These are phyloP conservation scores for Didymella pomorum DNA, from an alignment of 2,329 filamentous ascomycete genomes.

Conservation along the genomic window DNA sequence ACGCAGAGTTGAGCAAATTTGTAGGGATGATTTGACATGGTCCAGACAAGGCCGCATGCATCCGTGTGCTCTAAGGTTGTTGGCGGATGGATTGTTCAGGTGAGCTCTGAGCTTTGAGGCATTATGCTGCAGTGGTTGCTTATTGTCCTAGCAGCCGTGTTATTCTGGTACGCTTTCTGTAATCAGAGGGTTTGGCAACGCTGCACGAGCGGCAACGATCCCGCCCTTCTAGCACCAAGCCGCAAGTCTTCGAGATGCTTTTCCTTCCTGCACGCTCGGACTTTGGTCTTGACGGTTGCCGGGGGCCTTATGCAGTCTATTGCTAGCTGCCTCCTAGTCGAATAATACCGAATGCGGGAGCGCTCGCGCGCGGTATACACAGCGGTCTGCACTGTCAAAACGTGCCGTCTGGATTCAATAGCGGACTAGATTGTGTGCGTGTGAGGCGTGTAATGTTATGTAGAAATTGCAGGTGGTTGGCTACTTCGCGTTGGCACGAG, in stretches of 20 bases:
- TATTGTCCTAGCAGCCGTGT: not conserved
- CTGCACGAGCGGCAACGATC: not conserved
- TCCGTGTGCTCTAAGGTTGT: not conserved
- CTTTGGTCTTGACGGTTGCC: slow-evolving; percentile 3
- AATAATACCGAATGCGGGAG: slow-evolving; percentile 13
- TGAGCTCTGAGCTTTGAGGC: not conserved
- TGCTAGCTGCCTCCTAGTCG: not conserved
- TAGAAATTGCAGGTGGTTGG: slow-evolving; percentile 4
- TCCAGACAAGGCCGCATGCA: not conserved
- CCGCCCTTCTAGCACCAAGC: not conserved
- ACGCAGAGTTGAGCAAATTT: too few relatives aligned
- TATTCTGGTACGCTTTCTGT: not conserved
- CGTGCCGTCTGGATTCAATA: slow-evolving; percentile 7
- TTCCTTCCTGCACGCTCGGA: not conserved
- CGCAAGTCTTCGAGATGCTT: slow-evolving; percentile 2
- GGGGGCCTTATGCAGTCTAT: slow-evolving; percentile 10
- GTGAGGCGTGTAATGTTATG: slow-evolving; percentile 11
- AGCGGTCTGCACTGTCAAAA: slow-evolving; percentile 20
- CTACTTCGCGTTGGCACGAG: not conserved
- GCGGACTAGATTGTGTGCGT: not conserved
- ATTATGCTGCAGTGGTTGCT: not conserved
- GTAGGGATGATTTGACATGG: slow-evolving; percentile 1
- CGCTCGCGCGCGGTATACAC: slow-evolving; percentile 7
- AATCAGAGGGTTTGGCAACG: too few relatives aligned
- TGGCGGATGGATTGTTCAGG: not conserved